Conservation (phyloP, 352 stramenopile genomes). For the Phytophthora foliorum region DNA sequence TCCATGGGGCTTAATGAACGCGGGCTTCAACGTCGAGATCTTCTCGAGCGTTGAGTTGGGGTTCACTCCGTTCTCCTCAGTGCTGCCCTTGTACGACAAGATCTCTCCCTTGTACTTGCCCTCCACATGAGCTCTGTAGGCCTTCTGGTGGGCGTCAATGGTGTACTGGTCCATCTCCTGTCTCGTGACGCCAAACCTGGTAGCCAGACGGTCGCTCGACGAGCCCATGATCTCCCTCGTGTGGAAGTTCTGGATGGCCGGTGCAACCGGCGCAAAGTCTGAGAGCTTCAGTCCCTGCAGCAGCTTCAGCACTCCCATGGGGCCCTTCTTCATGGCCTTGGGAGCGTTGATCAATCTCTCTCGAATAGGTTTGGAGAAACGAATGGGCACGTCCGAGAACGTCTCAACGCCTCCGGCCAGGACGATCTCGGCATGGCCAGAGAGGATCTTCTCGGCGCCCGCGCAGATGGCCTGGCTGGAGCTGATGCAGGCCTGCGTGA, state of each 20-base stretch:
- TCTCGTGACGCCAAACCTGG: constrained; percentile 95
- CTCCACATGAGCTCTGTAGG: constrained; percentile 95
- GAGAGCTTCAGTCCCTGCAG: constrained; percentile 95
- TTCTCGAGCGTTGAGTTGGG: constrained; percentile 95
- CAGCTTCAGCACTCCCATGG: constrained; percentile 90
- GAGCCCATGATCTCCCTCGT: constrained; percentile 99
- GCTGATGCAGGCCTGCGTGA: constrained; percentile 97
- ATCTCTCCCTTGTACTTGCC: constrained; percentile 95
- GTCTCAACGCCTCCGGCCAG: constrained; percentile 97
- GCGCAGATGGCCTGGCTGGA: constrained; percentile 96
- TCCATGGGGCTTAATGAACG: constrained; percentile 98
- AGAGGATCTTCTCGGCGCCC: constrained; percentile 97
- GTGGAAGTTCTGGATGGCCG: constrained; percentile 99
- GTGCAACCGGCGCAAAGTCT: constrained; percentile 94
- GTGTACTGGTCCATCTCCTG: constrained; percentile 98
- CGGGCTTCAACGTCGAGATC: constrained; percentile 97
- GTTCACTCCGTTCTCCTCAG: constrained; percentile 98
- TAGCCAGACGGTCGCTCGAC: constrained; percentile 94
- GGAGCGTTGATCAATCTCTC: constrained; percentile 87
- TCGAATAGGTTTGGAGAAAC: constrained; percentile 91
- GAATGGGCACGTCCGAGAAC: constrained; percentile 98
- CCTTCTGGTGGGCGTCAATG: constrained; percentile 94
- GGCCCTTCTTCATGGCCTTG: constrained; percentile 97
- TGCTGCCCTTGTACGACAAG: constrained; percentile 95
- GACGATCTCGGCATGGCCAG: constrained; percentile 95